A percentile compares a stretch with the other conserved stretches of the same genome.
Evolutionary conservation across 306 rosid species (phyloP).

Genomic region (Phaseolus lunatus): DNA sequence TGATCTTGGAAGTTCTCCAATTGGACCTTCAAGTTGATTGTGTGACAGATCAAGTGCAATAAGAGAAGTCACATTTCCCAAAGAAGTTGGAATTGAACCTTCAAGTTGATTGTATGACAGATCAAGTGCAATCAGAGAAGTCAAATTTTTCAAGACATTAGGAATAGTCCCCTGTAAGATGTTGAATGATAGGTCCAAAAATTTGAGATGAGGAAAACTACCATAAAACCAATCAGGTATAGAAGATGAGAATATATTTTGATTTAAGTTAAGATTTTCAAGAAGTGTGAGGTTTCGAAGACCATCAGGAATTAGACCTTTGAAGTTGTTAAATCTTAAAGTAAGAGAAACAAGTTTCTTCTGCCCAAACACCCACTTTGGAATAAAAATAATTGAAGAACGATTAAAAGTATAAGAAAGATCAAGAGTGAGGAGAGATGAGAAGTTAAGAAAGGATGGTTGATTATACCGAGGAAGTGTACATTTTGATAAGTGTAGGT

Average conservation of each 20-base stretch:
- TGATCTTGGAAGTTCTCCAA: background rate
- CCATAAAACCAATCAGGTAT: slow-evolving; percentile 25
- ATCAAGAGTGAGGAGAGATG: slow-evolving; percentile 16
- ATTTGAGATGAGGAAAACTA: slow-evolving; percentile 3
- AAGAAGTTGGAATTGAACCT: background rate
- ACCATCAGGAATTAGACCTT: background rate
- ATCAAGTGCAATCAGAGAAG: background rate
- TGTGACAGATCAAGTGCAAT: background rate
- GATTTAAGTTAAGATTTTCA: background rate
- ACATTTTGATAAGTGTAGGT: background rate
- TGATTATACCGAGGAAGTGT: background rate
- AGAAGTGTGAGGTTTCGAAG: slow-evolving; percentile 42
- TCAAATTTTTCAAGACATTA: slow-evolving; percentile 12
- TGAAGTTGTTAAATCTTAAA: accelerated
- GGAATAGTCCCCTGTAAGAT: background rate
- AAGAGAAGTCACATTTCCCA: slow-evolving; percentile 39
- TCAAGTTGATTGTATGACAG: background rate
- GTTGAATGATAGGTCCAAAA: background rate
- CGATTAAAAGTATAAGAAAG: background rate
- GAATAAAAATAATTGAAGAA: background rate
- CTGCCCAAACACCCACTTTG: slow-evolving; percentile 11
- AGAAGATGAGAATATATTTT: background rate
- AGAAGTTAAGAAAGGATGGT: background rate
- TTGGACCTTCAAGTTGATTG: background rate
- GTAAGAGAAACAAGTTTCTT: slow-evolving; percentile 3